Evolutionary conservation across 768 basidiomycete species (phyloP).

Genomic region (Clitopilus passeckerianus): DNA sequence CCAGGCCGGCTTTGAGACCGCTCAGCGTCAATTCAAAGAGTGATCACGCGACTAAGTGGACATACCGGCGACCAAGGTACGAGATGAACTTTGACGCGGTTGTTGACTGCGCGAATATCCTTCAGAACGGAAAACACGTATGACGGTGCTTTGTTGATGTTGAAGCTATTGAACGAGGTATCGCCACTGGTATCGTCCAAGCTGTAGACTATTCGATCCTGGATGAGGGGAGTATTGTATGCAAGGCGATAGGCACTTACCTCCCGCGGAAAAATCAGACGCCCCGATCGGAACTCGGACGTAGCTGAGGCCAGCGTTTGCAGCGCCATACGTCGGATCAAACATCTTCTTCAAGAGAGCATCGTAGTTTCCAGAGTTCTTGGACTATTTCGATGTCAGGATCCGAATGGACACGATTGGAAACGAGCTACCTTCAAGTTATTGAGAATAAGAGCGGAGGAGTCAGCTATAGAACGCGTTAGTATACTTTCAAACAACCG

Average conservation of each 20-base stretch:
- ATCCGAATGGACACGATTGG: too few species aligned
- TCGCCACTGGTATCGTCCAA: conserved; percentile 63
- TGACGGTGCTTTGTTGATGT: conserved; percentile 52
- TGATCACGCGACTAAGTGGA: neutral
- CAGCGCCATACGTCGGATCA: conserved; percentile 52
- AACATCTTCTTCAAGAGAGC: conserved; percentile 56
- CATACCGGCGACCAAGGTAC: conserved; percentile 74
- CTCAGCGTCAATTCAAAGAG: conserved; percentile 2
- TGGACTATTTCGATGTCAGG: conserved; percentile 24
- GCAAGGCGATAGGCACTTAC: conserved; percentile 24
- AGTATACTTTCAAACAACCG: neutral
- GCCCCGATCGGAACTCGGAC: conserved; percentile 69
- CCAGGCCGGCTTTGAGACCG: conserved; percentile 57
- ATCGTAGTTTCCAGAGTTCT: conserved; percentile 54
- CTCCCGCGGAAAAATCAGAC: conserved; percentile 60
- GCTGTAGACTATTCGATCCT: conserved; percentile 43
- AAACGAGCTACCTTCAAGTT: conserved; percentile 52
- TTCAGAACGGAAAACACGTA: conserved; percentile 57
- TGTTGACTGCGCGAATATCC: conserved; percentile 61
- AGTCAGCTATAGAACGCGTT: conserved; percentile 48
- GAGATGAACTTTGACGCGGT: conserved; percentile 46
- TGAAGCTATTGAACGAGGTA: conserved; percentile 51
- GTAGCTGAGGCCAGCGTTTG: conserved; percentile 65
- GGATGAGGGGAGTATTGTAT: neutral
- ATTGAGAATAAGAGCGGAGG: conserved; percentile 55